A percentile compares a stretch with the other conserved stretches of the same genome.
Evolutionary conservation across 352 stramenopile species (phyloP).

Genomic region (Globisporangium takayamanum): DNA sequence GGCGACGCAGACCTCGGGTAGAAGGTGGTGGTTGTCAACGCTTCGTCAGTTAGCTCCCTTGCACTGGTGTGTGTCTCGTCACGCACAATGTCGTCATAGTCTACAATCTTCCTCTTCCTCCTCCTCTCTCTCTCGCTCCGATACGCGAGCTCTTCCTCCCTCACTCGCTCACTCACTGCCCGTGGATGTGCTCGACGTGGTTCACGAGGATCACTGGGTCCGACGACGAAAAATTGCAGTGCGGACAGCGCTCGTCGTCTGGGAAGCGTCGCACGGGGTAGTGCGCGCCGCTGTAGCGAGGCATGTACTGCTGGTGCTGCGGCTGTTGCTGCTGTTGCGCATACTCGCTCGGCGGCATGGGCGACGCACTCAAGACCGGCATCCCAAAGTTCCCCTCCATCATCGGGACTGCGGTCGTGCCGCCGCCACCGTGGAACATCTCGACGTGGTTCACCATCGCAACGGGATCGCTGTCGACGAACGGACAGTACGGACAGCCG

Average conservation of each 20-base stretch:
- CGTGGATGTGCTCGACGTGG: slow-evolving; percentile 69
- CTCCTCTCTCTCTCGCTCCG: not conserved
- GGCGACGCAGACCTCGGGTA: no score
- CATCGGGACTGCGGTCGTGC: slow-evolving; percentile 8
- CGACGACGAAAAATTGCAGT: slow-evolving; percentile 43
- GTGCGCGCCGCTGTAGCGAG: not conserved
- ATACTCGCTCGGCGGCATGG: slow-evolving; percentile 4
- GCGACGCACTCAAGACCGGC: slow-evolving; percentile 9
- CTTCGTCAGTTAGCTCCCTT: no score
- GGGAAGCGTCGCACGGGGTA: slow-evolving; percentile 5
- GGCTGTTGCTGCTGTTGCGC: not conserved
- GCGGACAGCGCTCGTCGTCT: slow-evolving; percentile 50
- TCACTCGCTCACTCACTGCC: not conserved
- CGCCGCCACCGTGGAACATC: slow-evolving; percentile 22
- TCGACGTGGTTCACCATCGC: slow-evolving; percentile 69
- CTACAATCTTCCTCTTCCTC: not conserved
- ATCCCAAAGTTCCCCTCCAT: slow-evolving; percentile 14
- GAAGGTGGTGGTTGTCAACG: no score
- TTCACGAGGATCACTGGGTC: slow-evolving; percentile 72
- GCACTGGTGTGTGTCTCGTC: no score
- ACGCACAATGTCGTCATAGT: not conserved
- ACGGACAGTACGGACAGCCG: slow-evolving; percentile 62
- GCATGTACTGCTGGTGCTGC: not conserved
- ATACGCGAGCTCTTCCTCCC: not conserved
- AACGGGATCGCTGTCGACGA: slow-evolving; percentile 36